phyloP scores from a whole-genome alignment of 2,329 filamentous ascomycete genomes.

The Fusarium sp. region DNA sequence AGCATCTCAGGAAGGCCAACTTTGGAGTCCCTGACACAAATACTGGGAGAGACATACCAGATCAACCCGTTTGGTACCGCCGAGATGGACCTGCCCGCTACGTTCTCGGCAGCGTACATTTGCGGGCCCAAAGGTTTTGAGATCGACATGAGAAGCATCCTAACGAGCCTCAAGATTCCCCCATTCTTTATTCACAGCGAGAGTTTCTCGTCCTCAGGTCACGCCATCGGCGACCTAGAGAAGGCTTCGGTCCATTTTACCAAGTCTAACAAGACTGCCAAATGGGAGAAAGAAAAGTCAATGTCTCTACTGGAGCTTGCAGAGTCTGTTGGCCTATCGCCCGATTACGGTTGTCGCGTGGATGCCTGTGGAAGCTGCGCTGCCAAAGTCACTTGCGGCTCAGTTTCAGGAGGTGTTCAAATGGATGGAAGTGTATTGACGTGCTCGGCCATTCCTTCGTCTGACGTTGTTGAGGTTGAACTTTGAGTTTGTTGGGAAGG shows the following conservation, averaged over 20 bases:
- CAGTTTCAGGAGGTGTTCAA: not conserved
- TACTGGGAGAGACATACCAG: not conserved
- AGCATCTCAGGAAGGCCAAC: not conserved
- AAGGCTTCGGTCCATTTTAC: constrained; percentile 3
- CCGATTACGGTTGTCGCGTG: not conserved
- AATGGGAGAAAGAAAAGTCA: not conserved
- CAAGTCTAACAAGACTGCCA: constrained; percentile 1
- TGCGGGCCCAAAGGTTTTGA: constrained; percentile 2
- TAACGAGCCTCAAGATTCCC: not conserved
- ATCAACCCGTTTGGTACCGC: not conserved
- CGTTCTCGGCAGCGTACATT: not conserved
- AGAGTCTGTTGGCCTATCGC: constrained; percentile 3
- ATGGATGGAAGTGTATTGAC: not conserved
- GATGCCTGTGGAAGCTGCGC: not conserved
- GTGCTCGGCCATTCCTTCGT: not conserved
- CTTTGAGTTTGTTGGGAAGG: not conserved
- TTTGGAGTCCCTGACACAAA: not conserved
- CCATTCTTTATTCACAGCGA: constrained; percentile 4
- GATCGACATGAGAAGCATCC: not conserved
- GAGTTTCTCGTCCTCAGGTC: not conserved
- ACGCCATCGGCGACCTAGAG: not conserved
- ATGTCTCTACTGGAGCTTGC: constrained; percentile 7
- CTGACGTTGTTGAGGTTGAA: not conserved
- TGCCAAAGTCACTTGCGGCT: not conserved
- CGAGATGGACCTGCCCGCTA: not conserved